Base-by-base conservation (phyloP, 176 grass and related monocot species). In the Musa itinerans region DNA sequence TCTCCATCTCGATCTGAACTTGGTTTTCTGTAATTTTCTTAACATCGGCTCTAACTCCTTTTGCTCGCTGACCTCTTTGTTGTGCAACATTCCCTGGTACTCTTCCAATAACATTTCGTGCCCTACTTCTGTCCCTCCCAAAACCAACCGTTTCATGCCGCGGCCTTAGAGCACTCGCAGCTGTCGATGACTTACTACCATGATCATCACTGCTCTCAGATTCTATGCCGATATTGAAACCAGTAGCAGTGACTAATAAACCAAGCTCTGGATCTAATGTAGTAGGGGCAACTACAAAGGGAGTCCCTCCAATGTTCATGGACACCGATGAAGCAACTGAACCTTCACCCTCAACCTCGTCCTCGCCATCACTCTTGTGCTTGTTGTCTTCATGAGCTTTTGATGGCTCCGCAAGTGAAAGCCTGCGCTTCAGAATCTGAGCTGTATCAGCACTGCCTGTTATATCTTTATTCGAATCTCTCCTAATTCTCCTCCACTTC, bases 401-500 rank as follows among this genome's bases (percentile, higher is more conserved):
- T 26, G 59, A 48, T 0, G 58, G 61, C 21, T 77, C 75, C 11
- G 48, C 14, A 7, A 65, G 43, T 2, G 62, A 21, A 77, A 65
- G 48, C 61, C 75, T 77, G n/a, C 78, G 78, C 43, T 80, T 80
- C 22, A 26, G 68, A 65, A 80, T 53, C 15, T n/a, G 48, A 53
- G 48, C 14, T 73, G 78, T 73, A 80, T 80, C 78, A 50, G 49
- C 29, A 9, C 19, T 26, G 10, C 3, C 29, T 15, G 49, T 11
- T 53, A 82, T 80, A 53, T 81, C 82, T 59, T 81, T 83, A 21
- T 5, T 69, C 53, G 52, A 56, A 51, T 81, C 74, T 81, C 90
- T 81, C 66, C 70, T 82, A 0, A 81, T 76, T 54, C 87, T 92
- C 56, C 79, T 89, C 90, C 90, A 87, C 16, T 79, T 89, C 80